phyloP scores from a whole-genome alignment of 129 eudicot species.

The Centrapalus pauciflorus region DNA sequence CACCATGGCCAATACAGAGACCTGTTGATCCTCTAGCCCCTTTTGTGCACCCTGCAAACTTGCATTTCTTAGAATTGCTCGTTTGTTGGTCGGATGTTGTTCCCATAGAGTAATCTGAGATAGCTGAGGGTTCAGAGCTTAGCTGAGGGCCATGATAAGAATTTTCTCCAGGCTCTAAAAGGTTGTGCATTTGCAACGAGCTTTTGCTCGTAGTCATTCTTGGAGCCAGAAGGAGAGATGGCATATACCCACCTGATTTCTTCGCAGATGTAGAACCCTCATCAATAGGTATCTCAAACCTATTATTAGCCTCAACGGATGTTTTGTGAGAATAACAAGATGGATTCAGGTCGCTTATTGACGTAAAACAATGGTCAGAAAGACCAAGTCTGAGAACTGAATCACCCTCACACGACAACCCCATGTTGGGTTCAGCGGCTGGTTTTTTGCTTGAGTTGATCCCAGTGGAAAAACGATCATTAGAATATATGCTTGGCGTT shows the following conservation, averaged over 20 bases:
- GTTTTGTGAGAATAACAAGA: constrained; percentile 27
- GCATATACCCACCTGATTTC: constrained; percentile 92
- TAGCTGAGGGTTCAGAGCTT: constrained; percentile 67
- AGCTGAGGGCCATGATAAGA: constrained; percentile 29
- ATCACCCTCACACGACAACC: constrained; percentile 42
- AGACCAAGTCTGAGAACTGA: constrained; percentile 71
- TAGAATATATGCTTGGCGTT: constrained; percentile 49
- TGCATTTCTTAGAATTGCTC: constrained; percentile 52
- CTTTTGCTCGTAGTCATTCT: constrained; percentile 25
- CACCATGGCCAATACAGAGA: constrained; percentile 96
- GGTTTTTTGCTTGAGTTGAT: constrained; percentile 30
- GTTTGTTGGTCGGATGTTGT: constrained; percentile 51
- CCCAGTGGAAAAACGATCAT: constrained; percentile 32
- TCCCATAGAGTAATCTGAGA: constrained; percentile 60
- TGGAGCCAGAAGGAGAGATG: constrained; percentile 73
- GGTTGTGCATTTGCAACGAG: constrained; percentile 24
- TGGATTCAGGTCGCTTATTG: constrained; percentile 22
- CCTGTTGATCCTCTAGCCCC: constrained; percentile 95
- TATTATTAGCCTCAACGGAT: not conserved
- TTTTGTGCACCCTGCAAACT: constrained; percentile 65
- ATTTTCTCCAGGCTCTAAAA: constrained; percentile 32
- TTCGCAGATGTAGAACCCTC: constrained; percentile 96
- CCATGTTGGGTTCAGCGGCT: constrained; percentile 24
- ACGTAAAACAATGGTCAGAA: constrained; percentile 43
- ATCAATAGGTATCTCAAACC: constrained; percentile 35